phyloP scores from a whole-genome alignment of 306 rosid genomes.

The Rosa multiflora region DNA sequence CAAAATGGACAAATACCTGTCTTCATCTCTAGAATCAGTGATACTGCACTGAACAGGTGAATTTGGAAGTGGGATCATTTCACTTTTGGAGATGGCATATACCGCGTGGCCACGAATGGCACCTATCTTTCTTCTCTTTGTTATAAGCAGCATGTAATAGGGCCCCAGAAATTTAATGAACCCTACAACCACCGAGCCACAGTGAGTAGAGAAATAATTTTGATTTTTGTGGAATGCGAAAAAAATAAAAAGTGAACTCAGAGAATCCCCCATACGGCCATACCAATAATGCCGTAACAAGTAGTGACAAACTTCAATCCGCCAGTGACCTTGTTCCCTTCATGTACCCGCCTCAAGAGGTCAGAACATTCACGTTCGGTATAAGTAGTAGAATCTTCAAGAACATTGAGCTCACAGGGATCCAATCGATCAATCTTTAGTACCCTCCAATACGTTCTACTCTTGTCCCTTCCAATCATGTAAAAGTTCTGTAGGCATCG shows the following conservation, averaged over 20 bases:
- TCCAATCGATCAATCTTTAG: slow-evolving; percentile 84
- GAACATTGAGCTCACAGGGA: slow-evolving; percentile 59
- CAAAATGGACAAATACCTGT: slow-evolving; percentile 80
- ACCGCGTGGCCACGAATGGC: slow-evolving; percentile 73
- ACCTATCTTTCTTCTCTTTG: slow-evolving; percentile 83
- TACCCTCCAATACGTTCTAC: slow-evolving; percentile 77
- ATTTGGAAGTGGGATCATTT: slow-evolving; percentile 75
- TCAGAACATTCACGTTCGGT: slow-evolving; percentile 82
- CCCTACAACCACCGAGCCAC: slow-evolving; percentile 48
- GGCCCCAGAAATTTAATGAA: slow-evolving; percentile 93
- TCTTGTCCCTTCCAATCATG: slow-evolving; percentile 91
- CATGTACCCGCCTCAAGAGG: slow-evolving; percentile 74
- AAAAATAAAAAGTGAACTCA: background rate
- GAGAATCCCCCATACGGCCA: slow-evolving; percentile 28
- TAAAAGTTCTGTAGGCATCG: slow-evolving; percentile 66
- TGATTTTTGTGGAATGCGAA: background rate
- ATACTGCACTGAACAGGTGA: slow-evolving; percentile 53
- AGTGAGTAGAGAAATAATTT: slow-evolving; percentile 23
- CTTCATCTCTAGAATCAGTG: slow-evolving; percentile 70
- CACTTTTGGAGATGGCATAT: slow-evolving; percentile 77
- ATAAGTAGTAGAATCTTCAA: slow-evolving; percentile 69
- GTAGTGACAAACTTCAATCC: slow-evolving; percentile 83
- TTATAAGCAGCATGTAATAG: slow-evolving; percentile 89
- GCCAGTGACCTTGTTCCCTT: slow-evolving; percentile 88
- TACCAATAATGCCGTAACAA: slow-evolving; percentile 96